Base-by-base conservation (phyloP, 352 stramenopile species). In the Nothophytophthora sp. region DNA sequence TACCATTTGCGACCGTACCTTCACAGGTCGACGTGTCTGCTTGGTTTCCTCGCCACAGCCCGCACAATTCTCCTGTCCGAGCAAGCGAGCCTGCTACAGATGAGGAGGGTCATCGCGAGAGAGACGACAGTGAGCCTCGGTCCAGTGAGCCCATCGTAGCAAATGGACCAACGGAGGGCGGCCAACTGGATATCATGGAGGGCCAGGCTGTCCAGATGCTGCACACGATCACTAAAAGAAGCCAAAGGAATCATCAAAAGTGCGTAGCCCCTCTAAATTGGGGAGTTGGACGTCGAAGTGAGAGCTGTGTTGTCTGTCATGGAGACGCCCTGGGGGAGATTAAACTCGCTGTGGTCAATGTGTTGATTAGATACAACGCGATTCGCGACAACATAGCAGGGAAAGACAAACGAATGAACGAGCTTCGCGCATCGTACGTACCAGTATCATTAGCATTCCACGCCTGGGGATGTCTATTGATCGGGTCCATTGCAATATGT, bases 161-260 rank as follows among this genome's bases (percentile, higher is more conserved):
- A 1, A 1, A 29, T 22, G 32, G 42, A 10, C 23, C 18, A 16
- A 20, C 12, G 11, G 34, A 42, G 38, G 24, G 18, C 5, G 32
- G 15, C 2, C 24, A 59, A 32, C 13, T 76, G 19, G 40, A 61
- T 3, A 34, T n/a, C 27, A 61, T 51, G 19, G 54, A 80, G 41
- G 49, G 47, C 20, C 58, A 82, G 51, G 40, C 65, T 33, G 37
- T 73, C 4, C 40, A 59, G 22, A 76, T 80, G 63, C 53, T 82
- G 8, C 51, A 46, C 16, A 65, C 69, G 22, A 64, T 71, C 19
- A 70, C 67, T n/a, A 59, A 51, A 29, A 69, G 50, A 27, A 73
- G 34, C 22, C 46, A 76, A 25, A 75, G 66, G 40, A 73, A 84
- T 51, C 73, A 77, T 27, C 58, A 64, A 41, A 66, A 68, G 60